phyloP scores from a whole-genome alignment of 768 basidiomycete species.

The Psilocybe subaeruginosa region DNA sequence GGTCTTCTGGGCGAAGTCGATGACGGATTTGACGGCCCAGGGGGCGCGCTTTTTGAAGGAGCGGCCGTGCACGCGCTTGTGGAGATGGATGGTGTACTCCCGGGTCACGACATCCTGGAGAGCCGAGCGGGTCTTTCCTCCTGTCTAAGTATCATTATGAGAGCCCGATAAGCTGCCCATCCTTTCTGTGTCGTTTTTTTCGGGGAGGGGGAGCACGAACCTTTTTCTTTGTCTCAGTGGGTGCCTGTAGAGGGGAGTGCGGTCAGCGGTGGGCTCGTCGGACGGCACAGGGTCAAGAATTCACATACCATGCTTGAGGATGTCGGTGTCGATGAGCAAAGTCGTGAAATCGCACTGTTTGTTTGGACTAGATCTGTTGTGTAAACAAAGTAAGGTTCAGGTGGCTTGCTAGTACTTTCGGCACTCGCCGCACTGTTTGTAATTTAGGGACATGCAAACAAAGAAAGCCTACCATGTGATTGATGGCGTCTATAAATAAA shows the following conservation, averaged over 20 bases:
- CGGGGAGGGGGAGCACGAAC: constrained; percentile 29
- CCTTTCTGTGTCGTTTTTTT: not conserved
- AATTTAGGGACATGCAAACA: constrained; percentile 1
- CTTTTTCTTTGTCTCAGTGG: constrained; percentile 60
- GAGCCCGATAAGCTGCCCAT: not conserved
- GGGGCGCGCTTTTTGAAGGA: constrained; percentile 99
- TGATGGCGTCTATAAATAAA: constrained; percentile 2
- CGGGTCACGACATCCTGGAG: constrained; percentile 98
- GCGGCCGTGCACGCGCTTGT: constrained; percentile 91
- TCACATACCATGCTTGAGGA: constrained; percentile 70
- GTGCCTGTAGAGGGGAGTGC: constrained; percentile 39
- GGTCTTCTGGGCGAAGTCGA: constrained; percentile 87
- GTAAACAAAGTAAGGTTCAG: constrained; percentile 55
- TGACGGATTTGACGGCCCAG: constrained; percentile 92
- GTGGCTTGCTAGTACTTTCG: constrained; percentile 51
- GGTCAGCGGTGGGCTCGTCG: constrained; percentile 6
- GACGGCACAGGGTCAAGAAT: constrained; percentile 7
- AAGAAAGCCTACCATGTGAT: not conserved
- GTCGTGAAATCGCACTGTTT: constrained; percentile 30
- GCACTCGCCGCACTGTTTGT: constrained; percentile 29
- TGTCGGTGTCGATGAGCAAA: constrained; percentile 60
- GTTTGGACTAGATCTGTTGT: constrained; percentile 46
- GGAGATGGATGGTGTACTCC: constrained; percentile 98
- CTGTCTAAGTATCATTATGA: constrained; percentile 42
- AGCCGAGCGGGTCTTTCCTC: constrained; percentile 92